Conservation (phyloP, 345 rosid genomes). For the Erysimum cheiranthoides region DNA sequence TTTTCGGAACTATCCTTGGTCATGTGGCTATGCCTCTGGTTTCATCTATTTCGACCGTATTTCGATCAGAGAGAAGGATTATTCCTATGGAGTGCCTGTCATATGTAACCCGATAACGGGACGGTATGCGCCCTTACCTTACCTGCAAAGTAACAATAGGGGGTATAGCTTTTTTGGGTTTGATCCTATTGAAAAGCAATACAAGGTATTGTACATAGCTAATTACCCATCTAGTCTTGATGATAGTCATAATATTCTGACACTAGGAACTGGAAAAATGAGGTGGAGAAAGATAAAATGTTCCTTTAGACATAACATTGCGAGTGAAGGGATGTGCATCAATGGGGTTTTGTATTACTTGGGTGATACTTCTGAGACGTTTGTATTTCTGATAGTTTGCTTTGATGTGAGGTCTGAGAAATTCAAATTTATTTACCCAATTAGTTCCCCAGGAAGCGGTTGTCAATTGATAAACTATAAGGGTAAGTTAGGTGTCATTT, state of each 20-base stretch:
- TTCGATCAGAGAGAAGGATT: neutral
- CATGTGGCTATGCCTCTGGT: neutral
- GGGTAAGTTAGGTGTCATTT: neutral
- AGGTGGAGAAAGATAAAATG: neutral
- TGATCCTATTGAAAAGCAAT: neutral
- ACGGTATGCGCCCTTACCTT: neutral
- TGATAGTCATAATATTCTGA: neutral
- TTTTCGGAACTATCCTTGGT: neutral
- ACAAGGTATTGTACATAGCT: neutral
- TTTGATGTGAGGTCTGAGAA: neutral
- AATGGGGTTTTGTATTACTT: constrained; percentile 13
- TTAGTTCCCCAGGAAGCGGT: too few relatives aligned
- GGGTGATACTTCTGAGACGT: too few relatives aligned
- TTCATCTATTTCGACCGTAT: neutral
- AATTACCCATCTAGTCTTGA: neutral
- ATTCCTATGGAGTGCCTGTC: neutral
- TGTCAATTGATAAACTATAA: neutral
- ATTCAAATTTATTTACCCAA: neutral
- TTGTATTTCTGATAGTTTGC: too few relatives aligned
- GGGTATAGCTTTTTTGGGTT: neutral
- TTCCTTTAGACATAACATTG: neutral
- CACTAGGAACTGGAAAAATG: neutral
- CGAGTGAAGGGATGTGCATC: neutral
- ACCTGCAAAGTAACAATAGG: neutral
- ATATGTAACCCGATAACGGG: neutral